Evolutionary conservation across 2,329 filamentous ascomycete genomes (phyloP), one percentile per base, ranked within the genome.

Genomic region (Tolypocladium paradoxum): DNA sequence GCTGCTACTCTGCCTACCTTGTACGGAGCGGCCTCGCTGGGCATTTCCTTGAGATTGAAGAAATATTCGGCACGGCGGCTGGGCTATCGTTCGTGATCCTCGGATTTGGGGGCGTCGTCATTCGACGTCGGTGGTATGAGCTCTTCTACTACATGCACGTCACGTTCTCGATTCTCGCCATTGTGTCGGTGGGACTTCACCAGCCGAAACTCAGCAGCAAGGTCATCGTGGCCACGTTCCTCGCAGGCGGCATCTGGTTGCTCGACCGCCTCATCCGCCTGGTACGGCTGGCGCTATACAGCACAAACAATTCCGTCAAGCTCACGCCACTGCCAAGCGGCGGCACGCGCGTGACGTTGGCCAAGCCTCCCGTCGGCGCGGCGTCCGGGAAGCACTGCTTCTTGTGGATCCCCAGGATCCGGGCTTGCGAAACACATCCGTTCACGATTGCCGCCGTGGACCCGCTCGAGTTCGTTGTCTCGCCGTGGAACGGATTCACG

Each of bases 361-460:
- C 71, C 49, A 78, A 79, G 62, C 71, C 74, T 3, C 74, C 76
- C 1, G 55, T 71, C 0, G 65, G 68, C 2, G 75, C 76, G 1
- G 64, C 68, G 2, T 73, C 82, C 0, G 82, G 81, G 2, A 78
- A 79, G 56, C 83, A 87, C 61, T 81, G 79, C 58, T 85, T 83
- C 60, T 65, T 86, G 33, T 85, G 81, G 80, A 75, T 85, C 7
- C 83, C 83, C 0, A 68, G 68, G 5, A 73, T 85, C 48, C 76
- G 82, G 11, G 58, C 69, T 2, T 68, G 77, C 20, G 78, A 85
- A 64, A 81, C 77, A 2, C 83, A 87, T 56, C 82, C 82, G 0
- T 85, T 85, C 58, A 85, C 82, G 2, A 78, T 85, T 49, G 76
- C 77, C 24, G 66, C 72, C 24, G 73, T 70, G 18, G 65, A 74